phyloP scores from a whole-genome alignment of 257 asterid species.

The Jacaranda mimosifolia region DNA sequence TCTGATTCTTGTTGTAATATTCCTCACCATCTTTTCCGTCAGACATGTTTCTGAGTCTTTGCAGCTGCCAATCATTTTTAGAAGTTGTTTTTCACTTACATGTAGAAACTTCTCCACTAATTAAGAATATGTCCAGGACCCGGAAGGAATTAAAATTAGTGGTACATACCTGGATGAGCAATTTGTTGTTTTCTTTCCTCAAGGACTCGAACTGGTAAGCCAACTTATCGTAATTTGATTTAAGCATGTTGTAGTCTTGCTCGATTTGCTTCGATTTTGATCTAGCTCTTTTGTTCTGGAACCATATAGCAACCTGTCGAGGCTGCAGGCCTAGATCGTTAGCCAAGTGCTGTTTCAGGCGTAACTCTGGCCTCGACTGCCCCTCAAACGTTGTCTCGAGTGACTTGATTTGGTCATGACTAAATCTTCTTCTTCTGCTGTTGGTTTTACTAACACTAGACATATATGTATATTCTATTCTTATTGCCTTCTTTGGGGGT shows the following conservation, averaged over 20 bases:
- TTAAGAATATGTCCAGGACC: background rate
- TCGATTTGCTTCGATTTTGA: conserved; percentile 61
- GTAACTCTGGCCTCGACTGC: conserved; percentile 57
- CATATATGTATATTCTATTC: background rate
- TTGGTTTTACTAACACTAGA: conserved; percentile 33
- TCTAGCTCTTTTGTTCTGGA: conserved; percentile 33
- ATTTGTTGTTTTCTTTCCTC: conserved; percentile 53
- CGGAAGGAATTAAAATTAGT: background rate
- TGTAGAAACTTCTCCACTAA: too few relatives aligned
- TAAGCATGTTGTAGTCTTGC: conserved; percentile 48
- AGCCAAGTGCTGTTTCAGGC: conserved; percentile 59
- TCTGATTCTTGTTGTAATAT: too few relatives aligned
- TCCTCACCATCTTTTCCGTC: too few relatives aligned
- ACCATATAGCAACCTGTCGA: conserved; percentile 70
- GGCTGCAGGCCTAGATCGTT: conserved; percentile 61
- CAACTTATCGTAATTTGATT: conserved; percentile 47
- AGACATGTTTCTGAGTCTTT: too few relatives aligned
- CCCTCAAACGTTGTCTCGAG: conserved; percentile 52
- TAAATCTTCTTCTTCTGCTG: conserved; percentile 49
- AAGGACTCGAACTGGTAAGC: conserved; percentile 48
- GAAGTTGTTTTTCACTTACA: too few relatives aligned
- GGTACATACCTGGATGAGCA: conserved; percentile 54
- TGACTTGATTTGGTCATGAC: conserved; percentile 54
- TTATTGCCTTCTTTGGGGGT: too few relatives aligned
- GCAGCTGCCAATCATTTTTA: too few relatives aligned